phyloP scores from a whole-genome alignment of 495 filamentous ascomycete genomes.

The Podospora conica region DNA sequence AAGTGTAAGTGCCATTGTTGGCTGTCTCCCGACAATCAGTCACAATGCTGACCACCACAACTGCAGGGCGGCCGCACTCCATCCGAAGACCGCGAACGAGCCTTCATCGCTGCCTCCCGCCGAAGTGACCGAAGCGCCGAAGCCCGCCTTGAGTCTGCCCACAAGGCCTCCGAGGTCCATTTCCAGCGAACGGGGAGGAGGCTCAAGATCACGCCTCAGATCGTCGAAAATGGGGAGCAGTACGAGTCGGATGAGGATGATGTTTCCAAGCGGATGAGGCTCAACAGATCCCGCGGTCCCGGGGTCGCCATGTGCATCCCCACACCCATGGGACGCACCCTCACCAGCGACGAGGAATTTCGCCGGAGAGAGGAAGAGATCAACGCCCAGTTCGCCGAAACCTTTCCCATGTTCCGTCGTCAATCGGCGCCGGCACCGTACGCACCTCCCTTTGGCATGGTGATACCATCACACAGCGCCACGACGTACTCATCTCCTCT shows the following conservation, averaged over 20 bases:
- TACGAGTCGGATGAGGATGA: slow-evolving; percentile 92
- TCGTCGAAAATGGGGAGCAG: slow-evolving; percentile 91
- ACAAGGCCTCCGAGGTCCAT: slow-evolving; percentile 82
- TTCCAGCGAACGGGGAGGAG: slow-evolving; percentile 80
- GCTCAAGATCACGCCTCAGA: slow-evolving; percentile 77
- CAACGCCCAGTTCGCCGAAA: slow-evolving; percentile 42
- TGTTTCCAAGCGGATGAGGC: slow-evolving; percentile 41
- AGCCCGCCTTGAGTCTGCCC: slow-evolving; percentile 82
- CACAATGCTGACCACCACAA: not conserved
- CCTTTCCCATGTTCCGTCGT: slow-evolving; percentile 23
- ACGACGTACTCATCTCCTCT: not conserved
- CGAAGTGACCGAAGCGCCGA: slow-evolving; percentile 84
- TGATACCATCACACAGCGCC: not conserved
- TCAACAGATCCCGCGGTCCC: slow-evolving; percentile 52
- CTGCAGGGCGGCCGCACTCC: slow-evolving; percentile 61
- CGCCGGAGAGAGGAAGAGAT: slow-evolving; percentile 43
- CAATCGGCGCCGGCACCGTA: slow-evolving; percentile 5
- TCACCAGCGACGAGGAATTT: slow-evolving; percentile 52
- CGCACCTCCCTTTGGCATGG: not conserved
- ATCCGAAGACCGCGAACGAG: slow-evolving; percentile 91
- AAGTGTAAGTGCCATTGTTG: not conserved
- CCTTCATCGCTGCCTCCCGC: slow-evolving; percentile 92
- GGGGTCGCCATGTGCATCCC: slow-evolving; percentile 49
- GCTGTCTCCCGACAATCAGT: not conserved
- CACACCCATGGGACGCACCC: slow-evolving; percentile 53